Percentiles rank a stretch among this genome's conserved stretches.
These are phyloP conservation scores for Bathelium albidoporum DNA, from an alignment of 495 filamentous ascomycete species.

Conservation along the genomic window DNA sequence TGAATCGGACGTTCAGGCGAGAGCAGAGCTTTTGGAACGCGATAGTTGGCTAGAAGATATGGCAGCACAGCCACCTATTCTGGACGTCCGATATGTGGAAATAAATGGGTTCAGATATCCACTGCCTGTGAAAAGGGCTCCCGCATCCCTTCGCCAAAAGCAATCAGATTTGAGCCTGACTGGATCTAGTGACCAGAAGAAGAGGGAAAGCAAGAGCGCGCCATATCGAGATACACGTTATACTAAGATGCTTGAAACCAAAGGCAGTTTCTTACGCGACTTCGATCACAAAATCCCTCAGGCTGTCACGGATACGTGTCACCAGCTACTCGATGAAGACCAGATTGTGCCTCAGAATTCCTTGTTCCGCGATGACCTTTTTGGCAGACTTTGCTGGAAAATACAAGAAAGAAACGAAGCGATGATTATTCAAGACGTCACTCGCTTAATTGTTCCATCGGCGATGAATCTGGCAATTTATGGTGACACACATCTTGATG, in stretches of 20 bases:
- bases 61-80: slow-evolving; percentile 22
- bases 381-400: background rate
- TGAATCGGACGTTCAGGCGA: slow-evolving; percentile 4
- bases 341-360: slow-evolving; percentile 28
- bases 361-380: slow-evolving; percentile 25
- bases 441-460: slow-evolving; percentile 5
- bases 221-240: slow-evolving; percentile 33
- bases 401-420: slow-evolving; percentile 9
- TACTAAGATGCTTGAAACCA: slow-evolving; percentile 25
- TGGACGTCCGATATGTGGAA: slow-evolving; percentile 10
- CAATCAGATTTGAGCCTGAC: slow-evolving; percentile 29
- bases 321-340: slow-evolving; percentile 25
- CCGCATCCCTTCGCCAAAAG: slow-evolving; percentile 28
- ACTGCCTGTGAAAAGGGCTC: slow-evolving; percentile 22
- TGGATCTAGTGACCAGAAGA: slow-evolving; percentile 35
- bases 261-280: slow-evolving; percentile 34
- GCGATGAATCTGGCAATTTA: slow-evolving; percentile 5
- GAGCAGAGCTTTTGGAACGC: background rate
- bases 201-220: slow-evolving; percentile 32
- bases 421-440: slow-evolving; percentile 10
- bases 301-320: slow-evolving; percentile 22
- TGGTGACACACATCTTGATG: slow-evolving; percentile 22
- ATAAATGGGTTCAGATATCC: background rate
- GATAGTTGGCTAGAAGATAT: slow-evolving; percentile 7
- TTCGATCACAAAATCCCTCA: slow-evolving; percentile 25